Evolutionary conservation across 2,329 filamentous ascomycete genomes (phyloP).

Genomic region (Juglanconis oblonga): DNA sequence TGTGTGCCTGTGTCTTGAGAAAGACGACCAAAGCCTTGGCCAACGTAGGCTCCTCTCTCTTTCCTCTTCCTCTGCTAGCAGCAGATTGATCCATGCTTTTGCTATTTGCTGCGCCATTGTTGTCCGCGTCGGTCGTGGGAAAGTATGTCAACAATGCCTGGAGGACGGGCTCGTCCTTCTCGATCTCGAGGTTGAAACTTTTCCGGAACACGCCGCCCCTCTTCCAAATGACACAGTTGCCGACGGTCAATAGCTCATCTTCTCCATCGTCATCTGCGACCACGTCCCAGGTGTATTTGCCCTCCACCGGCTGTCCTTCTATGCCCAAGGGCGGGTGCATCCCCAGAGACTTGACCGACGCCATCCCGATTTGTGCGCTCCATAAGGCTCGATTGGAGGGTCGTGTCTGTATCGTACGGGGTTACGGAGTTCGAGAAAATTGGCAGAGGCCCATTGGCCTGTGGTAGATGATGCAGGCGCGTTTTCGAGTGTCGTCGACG

Average conservation of each 20-base stretch:
- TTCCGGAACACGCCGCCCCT: slow-evolving; percentile 81
- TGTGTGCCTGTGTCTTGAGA: slow-evolving; percentile 86
- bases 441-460: neutral
- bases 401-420: neutral
- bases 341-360: slow-evolving; percentile 84
- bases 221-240: slow-evolving; percentile 81
- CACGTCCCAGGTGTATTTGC: slow-evolving; percentile 71
- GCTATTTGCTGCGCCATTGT: slow-evolving; percentile 22
- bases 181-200: slow-evolving; percentile 79
- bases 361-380: slow-evolving; percentile 58
- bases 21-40: slow-evolving; percentile 82
- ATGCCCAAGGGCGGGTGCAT: slow-evolving; percentile 68
- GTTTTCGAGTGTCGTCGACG: slow-evolving; percentile 1
- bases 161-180: slow-evolving; percentile 74
- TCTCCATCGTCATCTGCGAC: slow-evolving; percentile 46
- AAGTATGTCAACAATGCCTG: slow-evolving; percentile 87
- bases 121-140: slow-evolving; percentile 45
- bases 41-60: slow-evolving; percentile 27
- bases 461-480: neutral
- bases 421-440: neutral
- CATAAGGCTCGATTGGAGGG: slow-evolving; percentile 19
- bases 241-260: slow-evolving; percentile 78
- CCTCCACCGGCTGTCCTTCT: slow-evolving; percentile 10
- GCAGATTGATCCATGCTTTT: slow-evolving; percentile 10
- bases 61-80: neutral